Conservation (phyloP, 441 rosid genomes). For the Euphorbia celastroides region DNA sequence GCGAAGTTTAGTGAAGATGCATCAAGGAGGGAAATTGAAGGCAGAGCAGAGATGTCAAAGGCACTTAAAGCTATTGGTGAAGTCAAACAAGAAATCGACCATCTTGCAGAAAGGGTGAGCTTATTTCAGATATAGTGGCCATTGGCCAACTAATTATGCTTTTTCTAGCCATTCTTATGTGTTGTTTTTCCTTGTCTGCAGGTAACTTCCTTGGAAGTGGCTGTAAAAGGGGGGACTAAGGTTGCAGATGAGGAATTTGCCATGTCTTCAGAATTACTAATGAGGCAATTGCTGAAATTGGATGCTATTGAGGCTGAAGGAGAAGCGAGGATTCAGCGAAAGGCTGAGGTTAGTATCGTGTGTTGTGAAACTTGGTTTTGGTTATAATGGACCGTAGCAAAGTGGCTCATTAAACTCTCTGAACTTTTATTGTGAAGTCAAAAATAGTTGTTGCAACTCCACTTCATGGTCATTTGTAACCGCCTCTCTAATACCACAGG, state of each 20-base stretch:
- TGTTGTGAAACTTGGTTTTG: not conserved
- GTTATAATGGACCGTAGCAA: too few species aligned
- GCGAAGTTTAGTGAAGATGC: conserved; percentile 31
- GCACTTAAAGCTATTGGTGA: conserved; percentile 47
- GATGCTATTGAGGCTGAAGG: conserved; percentile 86
- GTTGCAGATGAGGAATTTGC: conserved; percentile 58
- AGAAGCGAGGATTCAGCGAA: conserved; percentile 67
- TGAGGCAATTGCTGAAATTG: conserved; percentile 80
- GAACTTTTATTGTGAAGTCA: too few species aligned
- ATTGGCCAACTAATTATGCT: not conserved
- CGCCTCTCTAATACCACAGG: too few species aligned
- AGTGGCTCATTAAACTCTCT: too few species aligned
- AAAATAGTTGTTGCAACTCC: too few species aligned
- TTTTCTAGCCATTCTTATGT: not conserved
- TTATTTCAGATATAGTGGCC: not conserved
- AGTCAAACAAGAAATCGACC: conserved; percentile 54
- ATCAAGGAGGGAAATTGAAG: conserved; percentile 23
- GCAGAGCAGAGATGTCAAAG: conserved; percentile 42
- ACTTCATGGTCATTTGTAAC: too few species aligned
- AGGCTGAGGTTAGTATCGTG: conserved; percentile 68
- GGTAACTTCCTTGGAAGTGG: conserved; percentile 68
- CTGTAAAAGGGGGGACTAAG: conserved; percentile 58
- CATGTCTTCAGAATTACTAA: conserved; percentile 63
- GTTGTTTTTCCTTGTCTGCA: conserved; percentile 15
- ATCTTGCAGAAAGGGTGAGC: conserved; percentile 68